A percentile compares a stretch with the other conserved stretches of the same genome.
Conservation (phyloP, 768 basidiomycete genomes). For the Crepidotus variabilis region DNA sequence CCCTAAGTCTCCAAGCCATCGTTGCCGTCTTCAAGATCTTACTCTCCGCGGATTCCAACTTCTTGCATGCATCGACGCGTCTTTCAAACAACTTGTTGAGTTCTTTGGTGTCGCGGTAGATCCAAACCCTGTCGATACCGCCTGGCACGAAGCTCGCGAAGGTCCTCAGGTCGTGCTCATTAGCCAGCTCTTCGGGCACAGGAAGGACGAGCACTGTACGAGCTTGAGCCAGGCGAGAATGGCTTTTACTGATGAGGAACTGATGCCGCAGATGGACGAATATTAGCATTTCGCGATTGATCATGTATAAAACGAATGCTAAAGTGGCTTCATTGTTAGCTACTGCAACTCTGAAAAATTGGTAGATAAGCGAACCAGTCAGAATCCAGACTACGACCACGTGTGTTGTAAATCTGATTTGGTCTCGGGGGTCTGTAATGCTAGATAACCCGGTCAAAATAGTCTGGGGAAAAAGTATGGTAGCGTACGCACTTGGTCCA, state of each 20-base stretch:
- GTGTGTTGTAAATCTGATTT: constrained; percentile 53
- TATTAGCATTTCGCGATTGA: constrained; percentile 53
- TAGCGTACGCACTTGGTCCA: constrained; percentile 46
- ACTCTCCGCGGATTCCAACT: constrained; percentile 56
- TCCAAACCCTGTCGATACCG: constrained; percentile 65
- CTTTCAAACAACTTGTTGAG: constrained; percentile 40
- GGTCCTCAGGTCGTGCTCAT: constrained; percentile 41
- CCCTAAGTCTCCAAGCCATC: constrained; percentile 36
- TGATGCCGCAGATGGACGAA: constrained; percentile 55
- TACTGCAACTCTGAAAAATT: neutral
- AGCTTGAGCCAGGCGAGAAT: constrained; percentile 44
- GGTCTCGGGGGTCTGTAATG: constrained; percentile 28
- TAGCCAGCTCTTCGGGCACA: constrained; percentile 51
- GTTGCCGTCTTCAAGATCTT: constrained; percentile 40
- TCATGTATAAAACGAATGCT: constrained; percentile 60
- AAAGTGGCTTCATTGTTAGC: constrained; percentile 17
- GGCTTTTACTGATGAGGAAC: constrained; percentile 55
- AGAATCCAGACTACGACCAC: constrained; percentile 48
- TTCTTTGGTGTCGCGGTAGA: constrained; percentile 49
- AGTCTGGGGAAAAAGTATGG: neutral
- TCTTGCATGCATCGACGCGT: constrained; percentile 42
- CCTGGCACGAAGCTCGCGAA: constrained; percentile 67
- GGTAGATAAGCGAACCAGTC: constrained; percentile 34
- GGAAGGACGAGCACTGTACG: constrained; percentile 67
- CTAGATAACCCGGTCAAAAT: constrained; percentile 16